Percentiles rank a stretch among this genome's conserved stretches.
Evolutionary conservation across 208 protist species (phyloP).

Genomic region (Tritrichomonas musculus): DNA sequence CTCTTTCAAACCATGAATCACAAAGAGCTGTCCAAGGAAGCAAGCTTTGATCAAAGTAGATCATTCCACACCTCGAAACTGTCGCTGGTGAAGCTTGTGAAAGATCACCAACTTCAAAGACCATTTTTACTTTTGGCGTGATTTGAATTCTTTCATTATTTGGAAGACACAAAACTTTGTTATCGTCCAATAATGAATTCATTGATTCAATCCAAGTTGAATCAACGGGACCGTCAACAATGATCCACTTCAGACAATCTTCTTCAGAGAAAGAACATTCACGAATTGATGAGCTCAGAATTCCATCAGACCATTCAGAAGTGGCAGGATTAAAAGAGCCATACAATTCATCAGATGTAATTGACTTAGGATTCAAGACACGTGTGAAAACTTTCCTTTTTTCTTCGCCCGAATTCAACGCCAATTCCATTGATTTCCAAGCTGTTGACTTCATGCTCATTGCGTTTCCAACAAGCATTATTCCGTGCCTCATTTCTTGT

Average conservation of each 20-base stretch:
- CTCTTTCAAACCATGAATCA: conserved; percentile 69
- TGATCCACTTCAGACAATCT: conserved; percentile 72
- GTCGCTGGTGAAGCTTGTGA: conserved; percentile 90
- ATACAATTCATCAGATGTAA: conserved; percentile 93
- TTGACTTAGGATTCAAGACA: conserved; percentile 87
- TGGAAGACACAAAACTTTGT: conserved; percentile 92
- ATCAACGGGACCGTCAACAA: conserved; percentile 97
- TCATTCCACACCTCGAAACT: conserved; percentile 94
- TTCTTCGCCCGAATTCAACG: conserved; percentile 67
- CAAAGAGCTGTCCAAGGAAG: conserved; percentile 74
- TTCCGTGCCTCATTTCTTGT: conserved; percentile 86
- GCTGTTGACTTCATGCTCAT: conserved; percentile 65
- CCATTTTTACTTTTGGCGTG: conserved; percentile 66
- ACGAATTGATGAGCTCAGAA: conserved; percentile 67
- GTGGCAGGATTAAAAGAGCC: conserved; percentile 84
- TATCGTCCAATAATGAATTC: conserved; percentile 97
- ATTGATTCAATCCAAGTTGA: conserved; percentile 96
- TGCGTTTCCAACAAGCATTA: conserved; percentile 89
- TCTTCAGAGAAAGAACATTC: conserved; percentile 63
- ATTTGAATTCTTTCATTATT: conserved; percentile 87
- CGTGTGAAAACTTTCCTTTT: conserved; percentile 77
- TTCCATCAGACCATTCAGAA: conserved; percentile 67
- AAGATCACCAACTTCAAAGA: conserved; percentile 96
- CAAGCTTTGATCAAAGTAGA: conserved; percentile 73
- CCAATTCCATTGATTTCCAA: conserved; percentile 73